Evolutionary conservation across 1,139 yeast genomes (phyloP).

Genomic region (Geotrichum restrictum): DNA sequence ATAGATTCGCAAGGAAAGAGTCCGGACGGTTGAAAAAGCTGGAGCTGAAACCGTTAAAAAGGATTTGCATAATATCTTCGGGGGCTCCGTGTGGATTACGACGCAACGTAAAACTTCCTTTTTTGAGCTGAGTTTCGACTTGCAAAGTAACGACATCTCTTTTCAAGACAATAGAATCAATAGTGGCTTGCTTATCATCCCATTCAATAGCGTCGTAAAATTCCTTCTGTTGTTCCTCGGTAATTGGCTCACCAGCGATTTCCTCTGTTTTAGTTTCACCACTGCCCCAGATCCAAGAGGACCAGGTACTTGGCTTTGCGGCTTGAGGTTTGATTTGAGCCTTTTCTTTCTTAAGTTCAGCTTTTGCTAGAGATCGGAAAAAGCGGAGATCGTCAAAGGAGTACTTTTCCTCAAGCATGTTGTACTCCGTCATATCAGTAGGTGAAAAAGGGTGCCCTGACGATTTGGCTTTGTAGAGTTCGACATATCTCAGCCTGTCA

Average conservation of each 20-base stretch:
- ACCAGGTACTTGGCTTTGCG: constrained; percentile 31
- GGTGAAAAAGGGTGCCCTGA: constrained; percentile 31
- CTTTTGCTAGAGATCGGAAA: constrained; percentile 74
- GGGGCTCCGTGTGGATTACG: constrained; percentile 34
- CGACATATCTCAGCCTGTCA: constrained; percentile 62
- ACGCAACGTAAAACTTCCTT: constrained; percentile 71
- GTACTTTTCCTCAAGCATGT: constrained; percentile 55
- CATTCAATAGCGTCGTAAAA: constrained; percentile 91
- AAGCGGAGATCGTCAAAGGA: constrained; percentile 77
- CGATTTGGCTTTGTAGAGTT: constrained; percentile 56
- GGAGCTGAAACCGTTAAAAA: constrained; percentile 74
- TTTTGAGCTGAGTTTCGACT: constrained; percentile 60
- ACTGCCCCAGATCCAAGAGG: constrained; percentile 41
- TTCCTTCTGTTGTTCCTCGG: constrained; percentile 53
- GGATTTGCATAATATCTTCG: constrained; percentile 66
- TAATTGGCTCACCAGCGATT: constrained; percentile 30
- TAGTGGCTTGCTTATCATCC: constrained; percentile 58
- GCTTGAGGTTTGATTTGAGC: constrained; percentile 24
- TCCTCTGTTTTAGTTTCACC: constrained; percentile 32
- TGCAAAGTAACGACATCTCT: constrained; percentile 66
- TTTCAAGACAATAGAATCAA: constrained; percentile 61
- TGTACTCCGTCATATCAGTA: constrained; percentile 44
- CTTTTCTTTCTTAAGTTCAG: constrained; percentile 57
- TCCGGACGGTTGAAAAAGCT: constrained; percentile 72
- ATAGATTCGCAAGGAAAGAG: constrained; percentile 66